phyloP scores from a whole-genome alignment of 2,329 filamentous ascomycete species.

The Alternaria solani region DNA sequence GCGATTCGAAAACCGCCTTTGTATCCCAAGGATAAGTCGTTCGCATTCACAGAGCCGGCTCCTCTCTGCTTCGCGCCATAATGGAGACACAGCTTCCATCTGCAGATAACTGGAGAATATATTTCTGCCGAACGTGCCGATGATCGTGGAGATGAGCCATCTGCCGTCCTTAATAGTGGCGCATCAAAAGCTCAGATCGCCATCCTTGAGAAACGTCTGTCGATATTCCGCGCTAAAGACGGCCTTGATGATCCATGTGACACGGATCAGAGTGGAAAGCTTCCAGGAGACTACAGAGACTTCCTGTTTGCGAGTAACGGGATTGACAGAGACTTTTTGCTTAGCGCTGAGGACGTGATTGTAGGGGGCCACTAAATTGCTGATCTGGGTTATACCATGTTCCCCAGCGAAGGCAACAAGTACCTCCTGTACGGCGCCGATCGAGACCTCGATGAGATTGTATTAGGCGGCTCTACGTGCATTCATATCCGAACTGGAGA shows the following conservation, averaged over 20 bases:
- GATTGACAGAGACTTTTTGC: constrained; percentile 5
- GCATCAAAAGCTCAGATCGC: constrained; percentile 3
- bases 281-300: constrained; percentile 13
- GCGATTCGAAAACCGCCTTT: background rate
- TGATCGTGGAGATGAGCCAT: background rate
- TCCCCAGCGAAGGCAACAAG: background rate
- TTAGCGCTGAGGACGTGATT: background rate
- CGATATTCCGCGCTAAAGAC: background rate
- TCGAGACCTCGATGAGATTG: background rate
- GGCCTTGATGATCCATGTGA: background rate
- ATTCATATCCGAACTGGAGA: constrained; percentile 13
- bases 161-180: background rate
- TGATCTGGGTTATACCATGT: constrained; percentile 1
- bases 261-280: background rate
- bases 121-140: background rate
- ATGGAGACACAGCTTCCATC: background rate
- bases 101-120: background rate
- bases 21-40: background rate
- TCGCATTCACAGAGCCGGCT: background rate
- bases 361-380: background rate
- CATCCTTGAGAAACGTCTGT: constrained; percentile 4
- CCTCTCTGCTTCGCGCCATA: too few species aligned
- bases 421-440: background rate
- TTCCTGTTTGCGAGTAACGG: constrained; percentile 14
- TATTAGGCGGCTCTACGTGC: background rate